Base-by-base conservation (phyloP, 208 protist genomes). In the Paratrypanosoma confusum region DNA sequence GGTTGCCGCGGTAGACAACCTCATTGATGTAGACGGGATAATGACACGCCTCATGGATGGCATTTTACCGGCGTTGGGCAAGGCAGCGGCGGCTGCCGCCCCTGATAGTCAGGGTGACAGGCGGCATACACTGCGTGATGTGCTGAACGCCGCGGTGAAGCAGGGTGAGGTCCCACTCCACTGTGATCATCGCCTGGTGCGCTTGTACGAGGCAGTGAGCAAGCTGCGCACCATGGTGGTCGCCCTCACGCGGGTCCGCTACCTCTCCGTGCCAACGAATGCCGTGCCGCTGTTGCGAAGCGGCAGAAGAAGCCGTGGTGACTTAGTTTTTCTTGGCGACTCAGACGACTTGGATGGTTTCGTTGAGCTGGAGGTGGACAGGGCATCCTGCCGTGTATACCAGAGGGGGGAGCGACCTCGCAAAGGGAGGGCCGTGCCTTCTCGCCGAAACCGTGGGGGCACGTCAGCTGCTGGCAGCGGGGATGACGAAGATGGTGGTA, bases 11-110 rank as follows among this genome's bases (percentile, higher is more conserved):
- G 36, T 74, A 23, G 75, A 80, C 23, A 87, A 75, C 57, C 60
- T 91, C 17, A 74, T 87, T 47, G 82, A 91, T 62, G 75, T 85
- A 50, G 82, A 91, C 54, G 64, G 65, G 6, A 68, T 39, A 16
- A 62, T 91, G 6, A 78, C 87, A 65, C 59, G 58, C 1, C 70
- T 68, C 34, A 67, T 71, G 1, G 82, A 91, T 50, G 60, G 62
- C 21, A 81, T 91, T 55, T 44, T 91, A 7, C 82, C 78, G 1
- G 66, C 66, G 5, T 47, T 91, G 7, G 78, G 27, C n/a, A 31
- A 36, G 24, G 29, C 24, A 32, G 5, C 14, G 26, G 26, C 14
- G 14, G 28, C 20, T 25, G 27, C 20, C 6, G 6, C 3, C 5
- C 46, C 50, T 2, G 37, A 29, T 11, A 35, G 51, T 3, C 39